Evolutionary conservation across 2,329 filamentous ascomycete genomes (phyloP).

Genomic region (Calonectria pseudoreteaudii): DNA sequence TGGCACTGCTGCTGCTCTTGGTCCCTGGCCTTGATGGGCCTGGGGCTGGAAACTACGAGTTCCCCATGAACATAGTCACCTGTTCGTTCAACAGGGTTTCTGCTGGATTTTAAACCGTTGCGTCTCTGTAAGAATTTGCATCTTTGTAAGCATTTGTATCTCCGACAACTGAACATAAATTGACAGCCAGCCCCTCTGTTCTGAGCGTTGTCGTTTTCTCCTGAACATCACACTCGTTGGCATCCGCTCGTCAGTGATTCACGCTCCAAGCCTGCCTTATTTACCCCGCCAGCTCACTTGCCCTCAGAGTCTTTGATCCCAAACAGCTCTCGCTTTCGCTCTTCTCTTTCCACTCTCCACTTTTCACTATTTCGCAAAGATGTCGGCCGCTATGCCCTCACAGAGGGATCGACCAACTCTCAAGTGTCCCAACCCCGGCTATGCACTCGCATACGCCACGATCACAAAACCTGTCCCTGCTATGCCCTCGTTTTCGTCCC

Average conservation of each 20-base stretch:
- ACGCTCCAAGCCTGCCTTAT: neutral
- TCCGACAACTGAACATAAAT: neutral
- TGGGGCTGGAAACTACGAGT: neutral
- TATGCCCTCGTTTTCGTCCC: constrained; percentile 34
- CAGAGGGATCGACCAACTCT: constrained; percentile 18
- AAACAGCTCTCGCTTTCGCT: neutral
- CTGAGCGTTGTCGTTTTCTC: neutral
- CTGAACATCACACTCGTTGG: neutral
- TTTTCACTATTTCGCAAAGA: neutral
- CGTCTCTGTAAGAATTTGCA: too few relatives aligned
- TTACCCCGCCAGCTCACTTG: neutral
- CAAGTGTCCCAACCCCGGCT: neutral
- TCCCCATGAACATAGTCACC: neutral
- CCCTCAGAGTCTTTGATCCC: neutral
- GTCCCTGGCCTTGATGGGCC: neutral
- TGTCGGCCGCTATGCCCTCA: neutral
- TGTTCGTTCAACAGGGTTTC: too few relatives aligned
- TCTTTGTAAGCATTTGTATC: neutral
- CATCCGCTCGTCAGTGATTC: neutral
- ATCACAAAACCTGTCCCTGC: constrained; percentile 17
- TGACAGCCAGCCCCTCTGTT: neutral
- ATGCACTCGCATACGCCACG: constrained; percentile 17
- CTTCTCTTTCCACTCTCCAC: neutral
- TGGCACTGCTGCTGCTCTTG: neutral
- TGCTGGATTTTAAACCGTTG: too few relatives aligned